Base-by-base conservation (phyloP, 352 stramenopile species). In the Phytophthora colocasiae region DNA sequence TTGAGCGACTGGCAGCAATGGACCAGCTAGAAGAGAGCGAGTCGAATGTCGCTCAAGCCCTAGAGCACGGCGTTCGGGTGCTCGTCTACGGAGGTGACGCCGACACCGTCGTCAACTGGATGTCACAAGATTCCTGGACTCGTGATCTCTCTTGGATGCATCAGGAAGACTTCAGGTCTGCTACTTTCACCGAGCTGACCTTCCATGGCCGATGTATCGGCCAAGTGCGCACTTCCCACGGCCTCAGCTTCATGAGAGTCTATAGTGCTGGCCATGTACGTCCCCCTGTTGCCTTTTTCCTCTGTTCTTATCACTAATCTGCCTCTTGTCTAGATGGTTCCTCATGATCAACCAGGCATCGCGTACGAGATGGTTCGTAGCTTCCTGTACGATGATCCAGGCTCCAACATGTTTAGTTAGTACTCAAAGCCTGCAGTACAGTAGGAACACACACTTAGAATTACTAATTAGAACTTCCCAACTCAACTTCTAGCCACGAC, bases 91-190 rank as follows among this genome's bases (percentile, higher is more conserved):
- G 71, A 10, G 87, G 85, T 0, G 85, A 92, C 53, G 77, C 80
- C 7, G 87, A 95, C 60, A 77, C 80, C 2, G 75, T 92, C 52
- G 83, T 79, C 17, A 90, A 90, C 29, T 95, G 83, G 85, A 78
- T 80, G 49, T 75, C 79, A 14, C 83, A 92, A 48, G 78, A 92
- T 36, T 54, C 69, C 6, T 95, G 85, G 87, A 93, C 87, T 8
- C 67, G 63, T 0, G 58, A 71, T 5, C 54, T 95, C 12, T 7
- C 47, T 12, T 95, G 87, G 85, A 56, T 31, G 6, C 46, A 83
- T 17, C 71, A 77, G 22, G 12, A 38, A 9, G 47, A 32, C 2
- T 93, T 93, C 59, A 57, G 6, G 0, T 43, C 51, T 1, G 59
- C 68, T 36, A 14, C 52, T 0, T 46, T 78, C 31, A 29, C 8